Evolutionary conservation across 768 basidiomycete species (phyloP).

Genomic region (Leucocoprinus birnbaumii): DNA sequence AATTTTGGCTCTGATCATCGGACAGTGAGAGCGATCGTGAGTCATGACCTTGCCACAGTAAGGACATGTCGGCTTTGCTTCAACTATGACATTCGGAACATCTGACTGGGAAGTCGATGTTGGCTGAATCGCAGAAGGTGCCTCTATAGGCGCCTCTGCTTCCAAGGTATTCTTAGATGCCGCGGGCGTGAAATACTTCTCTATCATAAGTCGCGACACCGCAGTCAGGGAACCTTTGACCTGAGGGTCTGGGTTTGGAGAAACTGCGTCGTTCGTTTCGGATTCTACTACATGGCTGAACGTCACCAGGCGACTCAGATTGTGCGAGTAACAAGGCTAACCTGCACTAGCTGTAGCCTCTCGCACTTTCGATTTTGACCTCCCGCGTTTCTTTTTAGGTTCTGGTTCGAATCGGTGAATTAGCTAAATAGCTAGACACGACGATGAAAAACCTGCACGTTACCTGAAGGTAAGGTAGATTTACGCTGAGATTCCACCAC

Average conservation of each 20-base stretch:
- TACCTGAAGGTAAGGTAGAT: not conserved
- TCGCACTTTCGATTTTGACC: constrained; percentile 6
- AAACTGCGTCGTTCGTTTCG: constrained; percentile 8
- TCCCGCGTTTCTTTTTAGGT: not conserved
- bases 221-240: not conserved
- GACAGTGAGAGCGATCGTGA: constrained; percentile 50
- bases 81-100: not conserved
- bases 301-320: constrained; percentile 2
- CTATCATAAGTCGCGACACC: constrained; percentile 8
- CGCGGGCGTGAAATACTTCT: constrained; percentile 4
- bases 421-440: too few species aligned
- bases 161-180: not conserved
- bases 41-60: constrained; percentile 41
- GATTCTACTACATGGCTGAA: constrained; percentile 11
- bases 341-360: constrained; percentile 3
- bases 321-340: constrained; percentile 7
- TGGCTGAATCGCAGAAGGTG: not conserved
- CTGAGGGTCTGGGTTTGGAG: not conserved
- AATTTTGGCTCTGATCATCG: constrained; percentile 38
- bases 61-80: constrained; percentile 24
- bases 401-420: not conserved
- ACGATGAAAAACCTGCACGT: too few species aligned
- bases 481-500: not conserved
- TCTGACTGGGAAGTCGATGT: not conserved
- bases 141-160: constrained; percentile 15